Evolutionary conservation across 139 green algal species (phyloP), one percentile per base, ranked within the genome.

Genomic region (Chlamydomonas sphaeroides): DNA sequence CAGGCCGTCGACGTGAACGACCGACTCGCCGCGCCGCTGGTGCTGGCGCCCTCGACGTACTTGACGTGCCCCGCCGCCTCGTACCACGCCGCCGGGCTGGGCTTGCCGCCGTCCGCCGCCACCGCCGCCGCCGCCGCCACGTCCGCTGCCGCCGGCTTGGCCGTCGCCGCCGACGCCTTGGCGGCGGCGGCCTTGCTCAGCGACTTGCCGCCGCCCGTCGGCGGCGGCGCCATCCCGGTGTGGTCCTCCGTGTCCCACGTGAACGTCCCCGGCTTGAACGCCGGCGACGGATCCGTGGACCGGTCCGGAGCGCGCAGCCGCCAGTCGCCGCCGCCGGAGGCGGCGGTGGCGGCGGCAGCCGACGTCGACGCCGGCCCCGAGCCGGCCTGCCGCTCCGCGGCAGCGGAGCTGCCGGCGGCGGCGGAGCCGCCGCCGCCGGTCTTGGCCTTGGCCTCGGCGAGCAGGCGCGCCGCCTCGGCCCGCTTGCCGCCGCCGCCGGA

Each of bases 221-320:
- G n/a, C 78, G 88, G 68, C 41, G 68, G 39, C 62, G 38, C 51
- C n/a, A 57, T 42, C 26, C 20, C 57, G 25, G 48, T 76, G 67
- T 88, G 81, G 84, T 95, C 92, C 57, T 96, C 92, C 0, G 95
- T 97, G 89, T 98, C 93, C 95, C 95, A 98, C 15, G 95, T 98
- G 0, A 87, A 71, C 7, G 95, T 86, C 0, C 95, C 95, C 0
- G 95, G 95, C 85, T 95, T 95, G 93, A 98, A 98, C 2, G 56
- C 35, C 5, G 89, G 78, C 48, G 80, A 45, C 45, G 10, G 11
- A 20, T 85, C 70, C 25, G 56, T 35, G 11, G 79, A 75, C 30
- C 51, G 82, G 3, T 87, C 88, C 26, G 92, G 91, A 0, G 87
- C 88, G 25, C 85, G 83, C 62, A 95, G 70, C 32, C 91, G 86